phyloP scores from a whole-genome alignment of 257 asterid genomes.

The Cynanchum wilfordii region DNA sequence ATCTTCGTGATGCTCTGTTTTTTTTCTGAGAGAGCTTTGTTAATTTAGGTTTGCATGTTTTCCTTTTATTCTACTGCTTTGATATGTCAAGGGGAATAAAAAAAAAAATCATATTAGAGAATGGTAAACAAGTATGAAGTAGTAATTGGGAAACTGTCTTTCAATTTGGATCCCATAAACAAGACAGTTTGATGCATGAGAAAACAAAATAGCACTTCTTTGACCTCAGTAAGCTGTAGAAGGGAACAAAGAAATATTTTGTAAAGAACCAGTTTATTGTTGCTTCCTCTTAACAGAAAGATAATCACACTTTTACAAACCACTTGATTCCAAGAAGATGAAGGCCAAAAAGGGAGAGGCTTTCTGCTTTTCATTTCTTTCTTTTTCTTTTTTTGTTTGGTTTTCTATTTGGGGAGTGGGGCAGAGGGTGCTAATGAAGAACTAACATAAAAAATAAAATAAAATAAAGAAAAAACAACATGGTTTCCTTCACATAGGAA shows the following conservation, averaged over 20 bases:
- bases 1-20: background rate
- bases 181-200: background rate
- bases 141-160: no score
- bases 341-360: conserved; percentile 17
- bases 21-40: background rate
- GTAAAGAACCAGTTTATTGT: conserved; percentile 17
- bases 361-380: background rate
- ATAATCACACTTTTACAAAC: conserved; percentile 22
- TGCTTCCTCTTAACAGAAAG: conserved; percentile 17
- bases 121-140: no score
- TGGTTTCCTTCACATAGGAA: background rate
- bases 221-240: background rate
- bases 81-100: background rate
- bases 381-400: no score
- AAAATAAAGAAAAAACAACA: background rate
- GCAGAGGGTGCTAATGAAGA: background rate
- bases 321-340: conserved; percentile 17
- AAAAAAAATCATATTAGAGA: no score
- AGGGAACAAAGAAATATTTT: background rate
- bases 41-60: background rate
- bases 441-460: background rate
- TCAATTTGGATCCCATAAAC: no score
- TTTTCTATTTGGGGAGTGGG: background rate
- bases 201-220: background rate
- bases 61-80: background rate